These are phyloP conservation scores for Aspergillus versicolor DNA, from an alignment of 2,329 filamentous ascomycete species.

Conservation along the genomic window DNA sequence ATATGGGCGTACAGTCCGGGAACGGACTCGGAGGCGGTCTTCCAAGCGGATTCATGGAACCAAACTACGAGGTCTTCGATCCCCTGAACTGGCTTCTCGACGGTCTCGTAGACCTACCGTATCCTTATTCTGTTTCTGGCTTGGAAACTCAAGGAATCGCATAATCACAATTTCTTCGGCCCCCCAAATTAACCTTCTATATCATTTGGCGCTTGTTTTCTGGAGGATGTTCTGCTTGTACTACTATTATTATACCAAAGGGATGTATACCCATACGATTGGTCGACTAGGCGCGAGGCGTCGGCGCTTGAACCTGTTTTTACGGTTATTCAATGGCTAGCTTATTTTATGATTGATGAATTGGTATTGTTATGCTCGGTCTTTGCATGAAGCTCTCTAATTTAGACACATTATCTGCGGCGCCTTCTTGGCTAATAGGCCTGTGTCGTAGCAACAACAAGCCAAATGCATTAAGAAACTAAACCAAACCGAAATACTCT, in stretches of 20 bases:
- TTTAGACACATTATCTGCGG: neutral
- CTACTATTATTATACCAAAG: constrained; percentile 22
- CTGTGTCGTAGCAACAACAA: constrained; percentile 13
- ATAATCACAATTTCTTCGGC: constrained; percentile 16
- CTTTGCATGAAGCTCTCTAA: neutral
- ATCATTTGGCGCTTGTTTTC: neutral
- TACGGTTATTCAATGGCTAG: neutral
- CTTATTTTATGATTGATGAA: constrained; percentile 5
- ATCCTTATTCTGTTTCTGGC: constrained; percentile 56
- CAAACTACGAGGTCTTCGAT: constrained; percentile 85
- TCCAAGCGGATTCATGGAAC: constrained; percentile 59
- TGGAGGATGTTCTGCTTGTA: constrained; percentile 5
- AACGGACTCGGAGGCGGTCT: constrained; percentile 26
- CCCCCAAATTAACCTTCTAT: neutral
- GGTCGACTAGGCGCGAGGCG: constrained; percentile 6
- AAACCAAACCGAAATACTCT: too few species aligned
- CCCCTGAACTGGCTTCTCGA: constrained; percentile 93
- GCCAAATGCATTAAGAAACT: too few species aligned
- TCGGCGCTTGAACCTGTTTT: constrained; percentile 5
- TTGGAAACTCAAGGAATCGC: constrained; percentile 44
- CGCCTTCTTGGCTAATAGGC: constrained; percentile 47
- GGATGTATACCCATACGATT: constrained; percentile 6
- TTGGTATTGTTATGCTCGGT: neutral
- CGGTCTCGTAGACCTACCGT: constrained; percentile 77
- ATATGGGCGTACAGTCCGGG: constrained; percentile 29